phyloP scores from a whole-genome alignment of 768 basidiomycete species.

The Lactifluus subvellereus region DNA sequence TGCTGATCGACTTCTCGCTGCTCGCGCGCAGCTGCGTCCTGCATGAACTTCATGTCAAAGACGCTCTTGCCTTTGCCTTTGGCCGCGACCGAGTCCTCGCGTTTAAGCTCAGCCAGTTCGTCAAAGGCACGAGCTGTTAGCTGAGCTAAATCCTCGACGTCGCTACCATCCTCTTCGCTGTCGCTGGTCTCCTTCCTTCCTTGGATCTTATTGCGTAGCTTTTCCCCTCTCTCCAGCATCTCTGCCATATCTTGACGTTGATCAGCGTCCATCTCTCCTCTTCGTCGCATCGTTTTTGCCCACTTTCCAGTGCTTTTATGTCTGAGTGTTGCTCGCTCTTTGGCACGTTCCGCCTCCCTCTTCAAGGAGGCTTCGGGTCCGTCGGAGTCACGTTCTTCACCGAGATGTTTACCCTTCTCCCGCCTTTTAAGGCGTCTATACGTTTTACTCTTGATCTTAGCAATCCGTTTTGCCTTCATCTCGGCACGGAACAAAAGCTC shows the following conservation, averaged over 20 bases:
- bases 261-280: slow-evolving; percentile 61
- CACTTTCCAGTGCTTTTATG: slow-evolving; percentile 88
- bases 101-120: slow-evolving; percentile 19
- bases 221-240: slow-evolving; percentile 81
- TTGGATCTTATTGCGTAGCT: slow-evolving; percentile 66
- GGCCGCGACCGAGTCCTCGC: slow-evolving; percentile 14
- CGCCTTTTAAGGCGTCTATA: slow-evolving; percentile 83
- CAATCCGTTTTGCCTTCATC: slow-evolving; percentile 78
- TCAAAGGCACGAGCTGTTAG: slow-evolving; percentile 27
- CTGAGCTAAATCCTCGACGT: slow-evolving; percentile 52
- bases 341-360: slow-evolving; percentile 73
- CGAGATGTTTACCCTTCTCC: slow-evolving; percentile 58
- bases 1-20: slow-evolving; percentile 50
- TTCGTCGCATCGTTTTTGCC: slow-evolving; percentile 68
- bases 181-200: slow-evolving; percentile 52
- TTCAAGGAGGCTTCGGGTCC: slow-evolving; percentile 52
- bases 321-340: slow-evolving; percentile 81
- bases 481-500: slow-evolving; percentile 94
- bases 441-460: slow-evolving; percentile 95
- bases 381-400: slow-evolving; percentile 47
- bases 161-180: slow-evolving; percentile 41
- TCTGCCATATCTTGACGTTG: slow-evolving; percentile 68
- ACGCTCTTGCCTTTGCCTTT: slow-evolving; percentile 54
- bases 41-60: slow-evolving; percentile 99
- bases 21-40: slow-evolving; percentile 75